These are phyloP conservation scores for Phytopythium boreale DNA, from an alignment of 352 stramenopile species.

Conservation along the genomic window DNA sequence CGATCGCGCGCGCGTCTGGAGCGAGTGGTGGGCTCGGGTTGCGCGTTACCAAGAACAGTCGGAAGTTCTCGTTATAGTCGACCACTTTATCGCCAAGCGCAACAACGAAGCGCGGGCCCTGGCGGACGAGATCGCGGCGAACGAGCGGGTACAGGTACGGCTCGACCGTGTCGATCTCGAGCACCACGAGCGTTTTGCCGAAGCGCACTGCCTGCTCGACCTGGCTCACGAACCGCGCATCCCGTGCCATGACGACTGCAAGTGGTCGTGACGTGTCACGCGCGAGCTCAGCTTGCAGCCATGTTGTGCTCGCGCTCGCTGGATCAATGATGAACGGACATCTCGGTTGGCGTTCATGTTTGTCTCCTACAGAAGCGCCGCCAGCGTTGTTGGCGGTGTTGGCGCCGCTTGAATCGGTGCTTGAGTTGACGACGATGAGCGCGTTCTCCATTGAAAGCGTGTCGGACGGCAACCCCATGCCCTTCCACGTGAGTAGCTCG, in stretches of 20 bases:
- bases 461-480: slow-evolving; percentile 89
- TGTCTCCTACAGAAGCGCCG: neutral
- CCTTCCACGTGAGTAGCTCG: slow-evolving; percentile 93
- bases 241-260: slow-evolving; percentile 84
- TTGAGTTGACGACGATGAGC: slow-evolving; percentile 78
- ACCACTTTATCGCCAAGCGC: slow-evolving; percentile 90
- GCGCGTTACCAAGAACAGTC: slow-evolving; percentile 89
- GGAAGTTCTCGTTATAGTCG: slow-evolving; percentile 96
- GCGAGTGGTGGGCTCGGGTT: slow-evolving; percentile 87
- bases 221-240: slow-evolving; percentile 87
- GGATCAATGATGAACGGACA: slow-evolving; percentile 96
- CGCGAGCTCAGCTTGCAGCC: slow-evolving; percentile 88
- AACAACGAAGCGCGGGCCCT: slow-evolving; percentile 91
- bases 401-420: neutral
- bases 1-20: slow-evolving; percentile 86
- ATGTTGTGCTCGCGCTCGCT: slow-evolving; percentile 81
- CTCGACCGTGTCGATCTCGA: slow-evolving; percentile 91
- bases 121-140: slow-evolving; percentile 86
- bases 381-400: neutral
- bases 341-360: neutral
- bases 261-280: slow-evolving; percentile 84
- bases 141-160: slow-evolving; percentile 92
- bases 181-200: slow-evolving; percentile 93
- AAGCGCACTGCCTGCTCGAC: slow-evolving; percentile 95
- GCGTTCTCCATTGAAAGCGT: slow-evolving; percentile 94